These are phyloP conservation scores for Mycena leptocephala DNA, from an alignment of 768 basidiomycete genomes.

Conservation along the genomic window DNA sequence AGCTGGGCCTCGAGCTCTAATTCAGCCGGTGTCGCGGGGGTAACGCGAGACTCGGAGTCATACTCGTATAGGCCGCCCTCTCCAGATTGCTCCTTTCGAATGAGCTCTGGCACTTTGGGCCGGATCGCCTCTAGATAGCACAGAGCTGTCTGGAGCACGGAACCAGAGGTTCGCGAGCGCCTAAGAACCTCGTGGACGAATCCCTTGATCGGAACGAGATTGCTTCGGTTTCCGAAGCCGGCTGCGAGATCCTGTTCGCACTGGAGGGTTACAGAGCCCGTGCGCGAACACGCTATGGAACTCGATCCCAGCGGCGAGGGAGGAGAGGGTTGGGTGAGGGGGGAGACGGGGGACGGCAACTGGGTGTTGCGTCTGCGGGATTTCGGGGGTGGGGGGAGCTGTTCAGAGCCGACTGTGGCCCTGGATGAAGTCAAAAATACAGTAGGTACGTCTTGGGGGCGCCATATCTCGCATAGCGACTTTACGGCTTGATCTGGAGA, in stretches of 20 bases:
- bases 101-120: conserved; percentile 75
- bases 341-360: conserved; percentile 70
- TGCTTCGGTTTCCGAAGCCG: conserved; percentile 47
- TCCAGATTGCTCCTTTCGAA: conserved; percentile 65
- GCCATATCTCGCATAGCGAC: conserved; percentile 87
- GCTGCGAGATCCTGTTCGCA: conserved; percentile 36
- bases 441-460: conserved; percentile 79
- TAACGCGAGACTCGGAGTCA: conserved; percentile 61
- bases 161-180: conserved; percentile 88
- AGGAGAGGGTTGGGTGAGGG: conserved; percentile 56
- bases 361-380: conserved; percentile 54
- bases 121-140: conserved; percentile 93
- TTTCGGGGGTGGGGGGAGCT: conserved; percentile 22
- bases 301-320: conserved; percentile 46
- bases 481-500: conserved; percentile 84
- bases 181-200: conserved; percentile 94
- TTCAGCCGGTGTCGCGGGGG: conserved; percentile 60
- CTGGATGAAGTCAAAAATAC: conserved; percentile 63
- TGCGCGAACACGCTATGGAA: conserved; percentile 44
- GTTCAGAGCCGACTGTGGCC: conserved; percentile 43
- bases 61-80: conserved; percentile 58
- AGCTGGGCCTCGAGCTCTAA: conserved; percentile 58
- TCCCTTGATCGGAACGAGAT: conserved; percentile 73
- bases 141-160: conserved; percentile 88
- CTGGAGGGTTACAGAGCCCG: conserved; percentile 35